phyloP scores from a whole-genome alignment of 805 yeast genomes.

The Metschnikowia kunwiensis region DNA sequence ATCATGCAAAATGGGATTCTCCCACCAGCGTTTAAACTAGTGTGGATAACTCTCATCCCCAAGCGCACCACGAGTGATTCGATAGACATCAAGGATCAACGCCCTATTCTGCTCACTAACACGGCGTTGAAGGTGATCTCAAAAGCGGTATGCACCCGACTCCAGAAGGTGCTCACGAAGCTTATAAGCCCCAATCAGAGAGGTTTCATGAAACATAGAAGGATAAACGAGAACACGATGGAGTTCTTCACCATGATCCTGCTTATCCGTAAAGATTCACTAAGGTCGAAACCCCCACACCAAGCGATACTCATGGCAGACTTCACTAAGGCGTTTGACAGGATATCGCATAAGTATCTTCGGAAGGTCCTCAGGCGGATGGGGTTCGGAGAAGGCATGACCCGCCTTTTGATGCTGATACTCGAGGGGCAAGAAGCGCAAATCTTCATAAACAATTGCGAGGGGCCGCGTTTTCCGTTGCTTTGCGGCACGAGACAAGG shows the following conservation, averaged over 20 bases:
- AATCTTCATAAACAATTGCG: constrained; percentile 2
- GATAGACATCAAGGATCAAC: constrained; percentile 2
- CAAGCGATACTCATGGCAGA: constrained; percentile 1
- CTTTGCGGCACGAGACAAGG: constrained; percentile 8
- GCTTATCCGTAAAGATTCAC: background rate
- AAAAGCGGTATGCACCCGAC: constrained; percentile 2
- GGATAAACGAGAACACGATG: constrained; percentile 4
- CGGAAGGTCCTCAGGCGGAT: background rate
- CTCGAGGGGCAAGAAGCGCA: constrained; percentile 4
- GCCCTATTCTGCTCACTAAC: constrained; percentile 8
- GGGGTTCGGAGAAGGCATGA: background rate
- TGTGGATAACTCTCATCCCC: constrained; percentile 6
- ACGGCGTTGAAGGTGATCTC: constrained; percentile 3
- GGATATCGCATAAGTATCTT: constrained; percentile 1
- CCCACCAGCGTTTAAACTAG: constrained; percentile 1
- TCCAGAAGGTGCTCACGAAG: background rate
- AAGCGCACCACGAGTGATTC: background rate
- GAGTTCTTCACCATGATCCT: constrained; percentile 6
- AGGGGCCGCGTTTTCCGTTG: constrained; percentile 2
- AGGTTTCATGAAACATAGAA: constrained; percentile 4
- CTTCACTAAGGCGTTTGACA: constrained; percentile 6
- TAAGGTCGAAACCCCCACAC: background rate
- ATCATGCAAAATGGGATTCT: constrained; percentile 5
- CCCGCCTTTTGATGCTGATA: constrained; percentile 6
- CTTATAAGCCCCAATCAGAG: constrained; percentile 5